phyloP scores from a whole-genome alignment of 2,329 filamentous ascomycete species.

The Balansia obtecta region DNA sequence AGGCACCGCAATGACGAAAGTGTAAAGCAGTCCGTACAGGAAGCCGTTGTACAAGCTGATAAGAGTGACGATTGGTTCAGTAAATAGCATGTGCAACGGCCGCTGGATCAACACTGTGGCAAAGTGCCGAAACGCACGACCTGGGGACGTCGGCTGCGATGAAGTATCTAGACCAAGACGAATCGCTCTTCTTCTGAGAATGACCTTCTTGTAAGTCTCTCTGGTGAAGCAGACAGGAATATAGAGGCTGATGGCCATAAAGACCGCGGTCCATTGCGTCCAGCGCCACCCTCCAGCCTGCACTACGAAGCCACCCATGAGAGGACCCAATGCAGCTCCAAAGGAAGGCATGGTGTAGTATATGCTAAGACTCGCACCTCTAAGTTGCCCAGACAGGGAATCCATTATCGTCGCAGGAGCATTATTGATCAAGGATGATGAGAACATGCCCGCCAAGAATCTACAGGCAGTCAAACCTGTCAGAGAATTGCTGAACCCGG shows the following conservation, averaged over 20 bases:
- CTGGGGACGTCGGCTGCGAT: conserved; percentile 14
- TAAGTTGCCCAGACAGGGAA: conserved; percentile 20
- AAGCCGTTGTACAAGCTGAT: conserved; percentile 55
- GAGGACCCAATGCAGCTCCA: conserved; percentile 50
- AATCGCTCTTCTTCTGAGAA: conserved; percentile 36
- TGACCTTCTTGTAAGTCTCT: conserved; percentile 50
- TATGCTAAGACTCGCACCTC: conserved; percentile 42
- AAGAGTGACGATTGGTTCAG: conserved; percentile 57
- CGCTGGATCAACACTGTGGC: conserved; percentile 39
- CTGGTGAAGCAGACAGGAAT: conserved; percentile 43
- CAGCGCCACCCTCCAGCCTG: conserved; percentile 55
- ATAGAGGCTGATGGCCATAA: conserved; percentile 32
- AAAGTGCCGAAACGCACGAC: conserved; percentile 15
- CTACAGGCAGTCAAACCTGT: conserved; percentile 59
- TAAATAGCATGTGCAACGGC: conserved; percentile 58
- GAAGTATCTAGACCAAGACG: conserved; percentile 15
- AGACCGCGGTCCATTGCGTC: conserved; percentile 30
- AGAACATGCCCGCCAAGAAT: conserved; percentile 53
- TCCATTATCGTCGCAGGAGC: conserved; percentile 51
- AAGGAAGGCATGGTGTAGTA: conserved; percentile 57
- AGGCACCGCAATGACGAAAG: conserved; percentile 48
- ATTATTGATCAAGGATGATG: conserved; percentile 49
- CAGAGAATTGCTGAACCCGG: conserved; percentile 54
- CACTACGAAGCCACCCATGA: conserved; percentile 54
- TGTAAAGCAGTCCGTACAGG: conserved; percentile 44